phyloP scores from a whole-genome alignment of 495 filamentous ascomycete species.

The Hypomontagnella submonticulosa region DNA sequence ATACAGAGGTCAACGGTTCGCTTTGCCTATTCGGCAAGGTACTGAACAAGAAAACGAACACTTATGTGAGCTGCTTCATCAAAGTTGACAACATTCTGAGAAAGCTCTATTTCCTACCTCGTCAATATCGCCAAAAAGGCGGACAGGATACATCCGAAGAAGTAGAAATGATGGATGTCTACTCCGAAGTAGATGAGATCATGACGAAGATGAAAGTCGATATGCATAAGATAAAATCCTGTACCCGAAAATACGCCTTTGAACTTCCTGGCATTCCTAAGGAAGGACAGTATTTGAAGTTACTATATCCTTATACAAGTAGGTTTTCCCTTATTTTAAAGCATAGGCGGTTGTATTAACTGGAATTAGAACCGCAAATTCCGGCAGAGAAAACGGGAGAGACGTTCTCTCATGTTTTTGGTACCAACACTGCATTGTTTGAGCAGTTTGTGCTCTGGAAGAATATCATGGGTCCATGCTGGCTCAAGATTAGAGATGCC shows the following conservation, averaged over 20 bases:
- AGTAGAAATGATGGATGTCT: constrained; percentile 89
- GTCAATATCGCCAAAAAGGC: constrained; percentile 67
- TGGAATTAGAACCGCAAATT: constrained; percentile 66
- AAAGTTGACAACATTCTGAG: constrained; percentile 95
- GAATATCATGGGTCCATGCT: constrained; percentile 98
- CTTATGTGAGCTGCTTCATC: constrained; percentile 89
- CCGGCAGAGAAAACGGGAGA: constrained; percentile 74
- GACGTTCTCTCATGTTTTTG: constrained; percentile 95
- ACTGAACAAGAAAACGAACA: constrained; percentile 82
- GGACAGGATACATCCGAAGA: constrained; percentile 80
- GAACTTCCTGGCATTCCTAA: constrained; percentile 88
- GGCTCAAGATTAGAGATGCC: constrained; percentile 87
- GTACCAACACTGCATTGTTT: constrained; percentile 91
- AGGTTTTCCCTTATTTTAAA: constrained; percentile 19
- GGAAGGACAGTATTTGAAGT: constrained; percentile 90
- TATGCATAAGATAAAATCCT: constrained; percentile 93
- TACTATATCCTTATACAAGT: constrained; percentile 89
- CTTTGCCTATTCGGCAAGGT: constrained; percentile 97
- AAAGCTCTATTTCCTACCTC: constrained; percentile 92
- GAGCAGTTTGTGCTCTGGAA: constrained; percentile 99
- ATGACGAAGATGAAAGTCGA: constrained; percentile 85
- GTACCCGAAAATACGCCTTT: constrained; percentile 93
- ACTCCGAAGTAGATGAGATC: constrained; percentile 83
- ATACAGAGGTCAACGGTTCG: constrained; percentile 90
- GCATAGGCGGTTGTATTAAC: constrained; percentile 8